phyloP scores from a whole-genome alignment of 1,284 basidiomycete species.

The Ceratobasidium sp. region DNA sequence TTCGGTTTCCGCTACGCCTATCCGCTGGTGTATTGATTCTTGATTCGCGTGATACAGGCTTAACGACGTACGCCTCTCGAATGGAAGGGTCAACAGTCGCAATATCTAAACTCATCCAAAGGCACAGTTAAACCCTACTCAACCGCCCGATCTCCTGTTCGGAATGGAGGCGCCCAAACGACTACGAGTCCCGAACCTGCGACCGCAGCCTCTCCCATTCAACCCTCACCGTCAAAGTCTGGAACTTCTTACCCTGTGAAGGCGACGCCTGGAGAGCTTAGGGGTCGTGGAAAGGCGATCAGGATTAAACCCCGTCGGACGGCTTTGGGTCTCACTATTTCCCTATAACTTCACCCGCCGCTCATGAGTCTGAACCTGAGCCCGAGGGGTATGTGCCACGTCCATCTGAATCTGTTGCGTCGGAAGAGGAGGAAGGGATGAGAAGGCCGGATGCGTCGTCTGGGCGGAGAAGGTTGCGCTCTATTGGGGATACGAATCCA shows the following conservation, averaged over 20 bases:
- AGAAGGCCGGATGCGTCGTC: too few species aligned
- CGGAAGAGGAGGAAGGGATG: neutral
- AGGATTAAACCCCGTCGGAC: slow-evolving; percentile 7
- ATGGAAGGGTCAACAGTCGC: neutral
- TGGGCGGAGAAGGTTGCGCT: too few species aligned
- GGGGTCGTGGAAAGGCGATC: neutral
- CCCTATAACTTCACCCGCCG: neutral
- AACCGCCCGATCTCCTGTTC: neutral
- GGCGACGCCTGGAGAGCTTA: too few species aligned
- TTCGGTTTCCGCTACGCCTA: neutral
- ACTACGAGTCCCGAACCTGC: too few species aligned
- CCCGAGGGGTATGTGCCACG: neutral
- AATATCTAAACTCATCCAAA: slow-evolving; percentile 8
- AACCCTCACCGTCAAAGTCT: neutral
- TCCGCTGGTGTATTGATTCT: too few species aligned
- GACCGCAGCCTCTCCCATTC: too few species aligned
- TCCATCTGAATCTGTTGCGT: neutral
- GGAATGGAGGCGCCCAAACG: neutral
- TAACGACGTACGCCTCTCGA: neutral
- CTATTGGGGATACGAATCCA: neutral
- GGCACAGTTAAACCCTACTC: slow-evolving; percentile 11
- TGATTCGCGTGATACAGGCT: too few species aligned
- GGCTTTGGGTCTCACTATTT: neutral
- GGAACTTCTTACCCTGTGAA: too few species aligned
- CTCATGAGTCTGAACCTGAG: slow-evolving; percentile 7